Evolutionary conservation across 345 rosid genomes (phyloP).

Genomic region (Eucalyptus paniculata): DNA sequence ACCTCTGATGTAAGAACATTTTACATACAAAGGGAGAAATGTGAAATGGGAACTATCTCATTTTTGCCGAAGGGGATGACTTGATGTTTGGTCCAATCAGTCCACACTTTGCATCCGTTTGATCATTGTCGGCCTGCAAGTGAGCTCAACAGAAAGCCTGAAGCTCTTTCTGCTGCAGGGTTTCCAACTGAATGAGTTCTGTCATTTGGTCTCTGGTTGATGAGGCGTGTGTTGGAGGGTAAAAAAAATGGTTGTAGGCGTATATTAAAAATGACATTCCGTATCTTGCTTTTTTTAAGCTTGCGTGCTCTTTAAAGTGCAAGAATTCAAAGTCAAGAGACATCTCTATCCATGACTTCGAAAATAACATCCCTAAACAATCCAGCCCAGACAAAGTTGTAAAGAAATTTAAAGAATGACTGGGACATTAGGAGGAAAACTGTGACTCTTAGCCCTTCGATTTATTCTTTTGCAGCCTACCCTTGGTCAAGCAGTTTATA

Average conservation of each 20-base stretch:
- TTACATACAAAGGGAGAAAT: background rate
- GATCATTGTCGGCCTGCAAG: background rate
- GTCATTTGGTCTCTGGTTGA: background rate
- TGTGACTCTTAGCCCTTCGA: background rate
- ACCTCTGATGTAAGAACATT: too few species aligned
- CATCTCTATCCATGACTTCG: background rate
- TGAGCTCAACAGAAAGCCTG: background rate
- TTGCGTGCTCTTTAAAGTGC: background rate
- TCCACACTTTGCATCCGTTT: background rate
- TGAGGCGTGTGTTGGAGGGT: too few species aligned
- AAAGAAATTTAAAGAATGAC: background rate
- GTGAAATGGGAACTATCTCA: background rate
- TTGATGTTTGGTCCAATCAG: background rate
- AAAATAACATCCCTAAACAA: background rate
- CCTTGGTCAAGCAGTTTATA: background rate
- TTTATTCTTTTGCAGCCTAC: background rate
- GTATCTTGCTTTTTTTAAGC: background rate
- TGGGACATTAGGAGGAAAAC: background rate
- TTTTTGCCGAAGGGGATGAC: background rate
- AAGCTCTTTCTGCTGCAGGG: background rate
- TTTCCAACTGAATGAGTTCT: background rate
- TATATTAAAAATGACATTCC: background rate
- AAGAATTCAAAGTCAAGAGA: background rate
- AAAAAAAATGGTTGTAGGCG: accelerated
- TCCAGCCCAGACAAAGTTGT: background rate